Evolutionary conservation across 2,329 filamentous ascomycete species (phyloP), one percentile per base, ranked within the genome.

Genomic region (Penicillium sp.): DNA sequence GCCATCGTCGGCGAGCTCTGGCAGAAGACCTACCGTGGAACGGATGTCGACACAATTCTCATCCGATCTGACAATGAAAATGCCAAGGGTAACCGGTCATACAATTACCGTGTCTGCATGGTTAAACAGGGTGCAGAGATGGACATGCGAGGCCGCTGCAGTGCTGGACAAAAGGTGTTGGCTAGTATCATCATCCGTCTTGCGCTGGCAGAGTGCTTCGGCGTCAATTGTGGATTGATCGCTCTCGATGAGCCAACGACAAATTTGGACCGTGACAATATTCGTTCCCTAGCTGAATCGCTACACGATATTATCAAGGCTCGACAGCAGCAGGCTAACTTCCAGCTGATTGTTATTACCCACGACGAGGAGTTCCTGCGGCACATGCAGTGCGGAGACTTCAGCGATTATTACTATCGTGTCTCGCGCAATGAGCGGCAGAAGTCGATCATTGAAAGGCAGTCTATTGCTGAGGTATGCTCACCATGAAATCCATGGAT

Each of bases 71-170:
- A 98, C 75, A 89, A 87, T 66, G 95, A 98, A 72, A 86, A 84
- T 47, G 81, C 81, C 42, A 85, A 86, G 55, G 88, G 86, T 52
- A 92, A 91, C 68, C 87, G 91, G 68, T 90, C 83, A 60, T 98
- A 98, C 83, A 98, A 99, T 77, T 99, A 99, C 80, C 90, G 95
- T 47, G 89, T 99, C 6, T 93, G 91, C 76, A 99, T 99, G 95
- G 87, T 96, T 66, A 99, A 99, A 79, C 89, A 93, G 72, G 92
- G 96, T 69, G 91, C 90, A 0, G 95, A 99, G 76, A 96, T 99
- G 92, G 95, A 99, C 78, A 99, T 99, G 95, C 91, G 95, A 61
- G 96, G 95, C 1, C 90, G 95, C 54, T 99, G 95, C 81, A 96
- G 90, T 65, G 95, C 95, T 1, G 95, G 95, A 3, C 95, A 99